phyloP scores from a whole-genome alignment of 768 basidiomycete genomes.

The Tylopilus felleus region DNA sequence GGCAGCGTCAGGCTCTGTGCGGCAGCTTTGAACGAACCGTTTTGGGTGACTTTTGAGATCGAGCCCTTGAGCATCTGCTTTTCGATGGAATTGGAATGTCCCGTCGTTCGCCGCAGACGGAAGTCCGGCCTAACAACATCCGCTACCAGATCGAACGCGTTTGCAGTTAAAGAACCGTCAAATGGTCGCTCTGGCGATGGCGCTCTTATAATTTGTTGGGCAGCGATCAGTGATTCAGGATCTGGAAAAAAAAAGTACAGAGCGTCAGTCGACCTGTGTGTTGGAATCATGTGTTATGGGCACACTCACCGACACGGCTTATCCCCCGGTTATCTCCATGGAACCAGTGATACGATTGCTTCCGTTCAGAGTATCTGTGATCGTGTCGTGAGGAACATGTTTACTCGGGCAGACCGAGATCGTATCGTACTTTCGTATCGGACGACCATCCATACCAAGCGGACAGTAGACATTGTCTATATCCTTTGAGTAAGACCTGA shows the following conservation, averaged over 20 bases:
- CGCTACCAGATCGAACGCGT: slow-evolving; percentile 38
- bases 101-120: slow-evolving; percentile 40
- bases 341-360: slow-evolving; percentile 57
- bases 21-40: slow-evolving; percentile 12
- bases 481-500: slow-evolving; percentile 46
- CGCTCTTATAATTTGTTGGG: slow-evolving; percentile 14
- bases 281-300: slow-evolving; percentile 1
- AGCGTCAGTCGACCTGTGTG: not conserved
- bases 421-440: slow-evolving; percentile 53
- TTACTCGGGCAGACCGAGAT: not conserved
- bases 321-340: slow-evolving; percentile 51
- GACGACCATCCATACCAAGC: slow-evolving; percentile 53
- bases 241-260: slow-evolving; percentile 11
- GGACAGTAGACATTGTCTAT: slow-evolving; percentile 51
- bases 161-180: slow-evolving; percentile 29
- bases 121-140: slow-evolving; percentile 37
- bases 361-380: slow-evolving; percentile 57
- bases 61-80: slow-evolving; percentile 52
- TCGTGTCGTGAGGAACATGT: not conserved
- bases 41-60: slow-evolving; percentile 46
- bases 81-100: slow-evolving; percentile 40
- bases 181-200: slow-evolving; percentile 26
- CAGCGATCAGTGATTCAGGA: slow-evolving; percentile 20
- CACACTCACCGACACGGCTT: slow-evolving; percentile 50
- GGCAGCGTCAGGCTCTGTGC: slow-evolving; percentile 10